Base-by-base conservation (phyloP, 495 filamentous ascomycete species). In the Elasticomyces elasticus region DNA sequence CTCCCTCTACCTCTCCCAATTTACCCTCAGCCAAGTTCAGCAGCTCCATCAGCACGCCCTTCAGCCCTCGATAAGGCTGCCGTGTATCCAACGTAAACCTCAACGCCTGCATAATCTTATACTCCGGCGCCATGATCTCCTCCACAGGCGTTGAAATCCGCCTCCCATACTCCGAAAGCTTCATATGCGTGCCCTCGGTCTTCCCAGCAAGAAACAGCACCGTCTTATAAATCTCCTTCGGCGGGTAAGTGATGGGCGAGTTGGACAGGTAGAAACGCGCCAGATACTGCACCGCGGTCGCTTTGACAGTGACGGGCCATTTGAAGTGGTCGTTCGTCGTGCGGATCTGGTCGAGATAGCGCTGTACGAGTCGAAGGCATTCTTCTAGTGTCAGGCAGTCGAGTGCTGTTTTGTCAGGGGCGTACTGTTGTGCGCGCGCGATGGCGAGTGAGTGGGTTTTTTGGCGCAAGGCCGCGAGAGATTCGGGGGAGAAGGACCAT, bases 261-360 rank as follows among this genome's bases (percentile, higher is more conserved):
- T 95, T 95, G 55, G 84, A 87, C 23, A 95, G 77, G 70, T 96
- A 98, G 75, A 98, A 96, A 51, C 92, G 85, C 49, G 85, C 83
- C 41, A 97, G 79, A 69, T 89, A 96, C 69, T 91, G 86, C 40
- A 92, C 83, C 27, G 89, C 89, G 26, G 94, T 98, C 7, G 89
- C 87, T 66, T 84, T 80, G 25, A 96, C 87, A 53, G 87, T 82
- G 41, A 84, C 86, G 19, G 89, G 82, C 40, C 90, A 76, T 26
- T 86, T 80, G 61, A 86, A 84, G 58, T 83, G 81, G 35, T 89
- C 80, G 27, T 83, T 86, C 2, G 90, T 74, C 57, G 86, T 78
- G 53, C 91, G 68, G 13, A 83, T 77, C 68, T 86, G 81, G 47
- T 82, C 75, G 49, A 84, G 85, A 62, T 86, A 94, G 64, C 83